Evolutionary conservation across 805 yeast genomes (phyloP), one percentile per base, ranked within the genome.

Genomic region (Wilhelminamyces savonicus): DNA sequence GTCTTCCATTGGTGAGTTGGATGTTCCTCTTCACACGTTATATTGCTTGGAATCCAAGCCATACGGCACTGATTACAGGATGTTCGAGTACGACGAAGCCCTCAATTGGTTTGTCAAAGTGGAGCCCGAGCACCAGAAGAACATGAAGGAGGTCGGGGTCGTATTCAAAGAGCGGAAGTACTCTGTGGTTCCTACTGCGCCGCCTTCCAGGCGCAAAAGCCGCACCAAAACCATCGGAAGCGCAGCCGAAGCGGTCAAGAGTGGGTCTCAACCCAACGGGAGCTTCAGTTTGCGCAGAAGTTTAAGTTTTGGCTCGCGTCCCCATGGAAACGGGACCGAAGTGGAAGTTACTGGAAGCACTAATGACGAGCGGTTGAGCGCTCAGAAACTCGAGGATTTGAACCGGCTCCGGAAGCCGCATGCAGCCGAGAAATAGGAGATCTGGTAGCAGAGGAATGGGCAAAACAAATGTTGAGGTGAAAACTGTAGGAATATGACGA

Each of bases 41-140:
- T 90, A 88, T 52, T 74, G 90, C 34, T 69, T 90, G 37, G 97
- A 90, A 49, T 87, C 90, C 28, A 85, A 84, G 53, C 97, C 97
- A 0, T 90, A 86, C 54, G 97, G 97, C 2, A 94, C 94, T 2
- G 94, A 86, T 37, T 90, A 95, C 86, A 73, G 82, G 10, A 66
- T 88, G 52, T 90, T 80, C 57, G 95, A 87, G 52, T 90, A 80
- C 58, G 82, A 84, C 45, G 96, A 88, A 43, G 58, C 56, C 3
- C 56, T 69, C 23, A 88, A 87, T 51, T 76, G 85, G 80, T 90
- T 90, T 59, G 71, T 62, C 31, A 75, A 82, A 45, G 79, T 86
- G 4, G 72, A 70, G 34, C 60, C 50, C 10, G 75, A 69, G 24
- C 76, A 72, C 41, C 62, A 62, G 39, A 72, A 68, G 56, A 81